phyloP scores from a whole-genome alignment of 805 yeast genomes.

The Jamesozyma hellenica region DNA sequence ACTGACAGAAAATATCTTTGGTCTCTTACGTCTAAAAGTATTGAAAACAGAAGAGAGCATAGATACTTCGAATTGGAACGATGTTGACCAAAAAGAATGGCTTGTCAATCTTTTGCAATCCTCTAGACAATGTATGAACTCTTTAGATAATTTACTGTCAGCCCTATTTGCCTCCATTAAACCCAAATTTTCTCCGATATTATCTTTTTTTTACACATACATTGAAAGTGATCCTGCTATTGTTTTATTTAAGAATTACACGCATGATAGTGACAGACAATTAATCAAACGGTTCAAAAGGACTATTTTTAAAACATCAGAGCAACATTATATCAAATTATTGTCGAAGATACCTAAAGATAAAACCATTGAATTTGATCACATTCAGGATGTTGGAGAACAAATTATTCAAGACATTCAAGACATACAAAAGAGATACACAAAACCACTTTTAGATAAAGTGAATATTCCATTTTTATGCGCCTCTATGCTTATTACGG shows the following conservation, averaged over 20 bases:
- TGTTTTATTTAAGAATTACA: slow-evolving; percentile 11
- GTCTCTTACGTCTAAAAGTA: slow-evolving; percentile 20
- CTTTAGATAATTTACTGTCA: slow-evolving; percentile 35
- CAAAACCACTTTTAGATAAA: slow-evolving; percentile 49
- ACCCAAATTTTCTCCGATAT: slow-evolving; percentile 50
- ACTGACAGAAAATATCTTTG: slow-evolving; percentile 29
- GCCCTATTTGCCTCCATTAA: slow-evolving; percentile 35
- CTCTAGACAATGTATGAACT: slow-evolving; percentile 38
- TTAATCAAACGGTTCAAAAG: slow-evolving; percentile 35
- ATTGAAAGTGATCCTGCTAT: slow-evolving; percentile 38
- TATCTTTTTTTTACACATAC: slow-evolving; percentile 40
- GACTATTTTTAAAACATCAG: slow-evolving; percentile 34
- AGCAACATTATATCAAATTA: slow-evolving; percentile 34
- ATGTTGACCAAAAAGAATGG: slow-evolving; percentile 44
- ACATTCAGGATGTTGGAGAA: slow-evolving; percentile 49
- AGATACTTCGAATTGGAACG: slow-evolving; percentile 31
- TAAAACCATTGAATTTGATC: slow-evolving; percentile 41
- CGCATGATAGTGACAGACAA: slow-evolving; percentile 21
- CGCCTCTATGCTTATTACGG: slow-evolving; percentile 39
- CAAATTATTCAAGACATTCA: slow-evolving; percentile 40
- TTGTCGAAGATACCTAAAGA: slow-evolving; percentile 50
- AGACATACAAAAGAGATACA: slow-evolving; percentile 48
- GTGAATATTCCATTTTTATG: slow-evolving; percentile 42
- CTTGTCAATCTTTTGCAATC: slow-evolving; percentile 35
- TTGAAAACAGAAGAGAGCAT: slow-evolving; percentile 14